These are phyloP conservation scores for Aquanectria penicillioides DNA, from an alignment of 2,329 filamentous ascomycete genomes.

Conservation along the genomic window DNA sequence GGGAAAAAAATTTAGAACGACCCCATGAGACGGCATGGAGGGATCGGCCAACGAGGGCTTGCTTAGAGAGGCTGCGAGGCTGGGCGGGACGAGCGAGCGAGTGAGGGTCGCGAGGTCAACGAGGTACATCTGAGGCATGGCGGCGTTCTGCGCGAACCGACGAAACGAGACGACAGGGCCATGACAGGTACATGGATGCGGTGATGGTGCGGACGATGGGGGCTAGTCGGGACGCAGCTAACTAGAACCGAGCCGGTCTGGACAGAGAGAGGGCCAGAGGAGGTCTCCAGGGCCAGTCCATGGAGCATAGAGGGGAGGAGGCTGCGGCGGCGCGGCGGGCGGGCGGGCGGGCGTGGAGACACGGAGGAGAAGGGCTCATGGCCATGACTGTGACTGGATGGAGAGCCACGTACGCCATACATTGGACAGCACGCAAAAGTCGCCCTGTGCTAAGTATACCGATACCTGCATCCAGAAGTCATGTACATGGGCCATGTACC, in stretches of 20 bases:
- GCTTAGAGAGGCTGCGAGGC: conserved; percentile 27
- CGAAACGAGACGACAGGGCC: conserved; percentile 16
- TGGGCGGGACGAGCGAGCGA: conserved; percentile 24
- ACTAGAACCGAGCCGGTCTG: conserved; percentile 20
- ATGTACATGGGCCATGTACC: too few relatives aligned
- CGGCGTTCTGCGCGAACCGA: conserved; percentile 27
- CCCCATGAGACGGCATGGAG: conserved; percentile 22
- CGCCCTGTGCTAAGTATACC: too few relatives aligned
- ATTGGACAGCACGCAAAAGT: neutral
- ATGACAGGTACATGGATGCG: conserved; percentile 19
- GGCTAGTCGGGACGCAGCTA: conserved; percentile 13
- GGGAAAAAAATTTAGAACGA: conserved; percentile 27
- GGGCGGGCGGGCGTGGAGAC: conserved; percentile 13
- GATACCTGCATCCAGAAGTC: too few relatives aligned
- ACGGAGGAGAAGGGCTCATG: conserved; percentile 5
- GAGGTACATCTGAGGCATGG: conserved; percentile 32
- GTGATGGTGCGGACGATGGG: conserved; percentile 8
- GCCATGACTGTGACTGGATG: too few relatives aligned
- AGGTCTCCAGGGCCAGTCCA: neutral
- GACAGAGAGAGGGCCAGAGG: conserved; percentile 13
- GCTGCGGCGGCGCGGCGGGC: conserved; percentile 2
- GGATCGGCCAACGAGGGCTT: conserved; percentile 15
- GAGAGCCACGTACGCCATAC: neutral
- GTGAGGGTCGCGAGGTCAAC: too few relatives aligned
- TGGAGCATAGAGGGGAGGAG: neutral